These are phyloP conservation scores for Camellia oleifera DNA, from an alignment of 179 eudicot genomes.

Conservation along the genomic window DNA sequence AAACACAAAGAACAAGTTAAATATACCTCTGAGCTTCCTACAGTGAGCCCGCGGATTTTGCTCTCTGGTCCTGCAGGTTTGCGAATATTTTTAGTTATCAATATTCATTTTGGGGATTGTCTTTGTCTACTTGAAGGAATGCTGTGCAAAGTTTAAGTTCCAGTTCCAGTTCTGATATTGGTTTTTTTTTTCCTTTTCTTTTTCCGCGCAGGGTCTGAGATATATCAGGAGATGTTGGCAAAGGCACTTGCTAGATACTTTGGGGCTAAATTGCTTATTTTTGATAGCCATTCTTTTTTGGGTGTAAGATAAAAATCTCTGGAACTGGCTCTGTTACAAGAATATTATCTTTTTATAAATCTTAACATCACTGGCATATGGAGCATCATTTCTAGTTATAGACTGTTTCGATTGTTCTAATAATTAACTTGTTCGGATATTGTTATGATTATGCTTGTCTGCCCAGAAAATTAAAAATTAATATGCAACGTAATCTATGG, in stretches of 20 bases:
- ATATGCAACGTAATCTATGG: slow-evolving; percentile 8
- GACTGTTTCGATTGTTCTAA: not conserved
- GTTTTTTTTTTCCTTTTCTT: not conserved
- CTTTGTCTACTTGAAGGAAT: not conserved
- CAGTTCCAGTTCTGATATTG: slow-evolving; percentile 13
- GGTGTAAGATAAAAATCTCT: slow-evolving; percentile 54
- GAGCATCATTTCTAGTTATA: slow-evolving; percentile 1
- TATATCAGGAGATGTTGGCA: slow-evolving; percentile 90
- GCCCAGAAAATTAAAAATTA: not conserved
- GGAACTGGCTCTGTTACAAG: not conserved
- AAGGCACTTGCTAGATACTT: slow-evolving; percentile 85
- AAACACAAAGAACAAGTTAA: slow-evolving; percentile 80
- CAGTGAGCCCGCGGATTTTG: slow-evolving; percentile 83
- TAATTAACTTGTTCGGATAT: slow-evolving; percentile 6
- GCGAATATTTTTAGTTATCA: slow-evolving; percentile 8
- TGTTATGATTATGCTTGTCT: not conserved
- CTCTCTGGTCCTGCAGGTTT: slow-evolving; percentile 97
- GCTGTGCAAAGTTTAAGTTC: not conserved
- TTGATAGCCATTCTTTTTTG: slow-evolving; percentile 74
- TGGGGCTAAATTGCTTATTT: slow-evolving; percentile 89
- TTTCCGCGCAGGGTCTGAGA: slow-evolving; percentile 73
- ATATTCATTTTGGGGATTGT: not conserved
- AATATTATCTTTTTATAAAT: not conserved
- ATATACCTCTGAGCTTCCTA: slow-evolving; percentile 75
- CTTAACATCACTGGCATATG: not conserved